phyloP scores from a whole-genome alignment of 129 eudicot species.

The Mikania micrantha region DNA sequence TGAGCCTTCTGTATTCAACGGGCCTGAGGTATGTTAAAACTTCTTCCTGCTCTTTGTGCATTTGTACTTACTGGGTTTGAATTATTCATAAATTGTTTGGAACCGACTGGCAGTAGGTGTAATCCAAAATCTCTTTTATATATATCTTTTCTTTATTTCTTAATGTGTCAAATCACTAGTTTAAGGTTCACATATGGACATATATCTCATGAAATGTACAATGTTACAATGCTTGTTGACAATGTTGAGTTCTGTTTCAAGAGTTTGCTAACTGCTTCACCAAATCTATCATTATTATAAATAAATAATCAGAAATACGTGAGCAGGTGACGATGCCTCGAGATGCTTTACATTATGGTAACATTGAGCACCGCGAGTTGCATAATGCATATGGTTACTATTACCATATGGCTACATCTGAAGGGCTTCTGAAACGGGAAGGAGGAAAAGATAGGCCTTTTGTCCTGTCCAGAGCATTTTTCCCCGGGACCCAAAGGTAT shows the following conservation, averaged over 20 bases:
- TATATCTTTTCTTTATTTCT: too few species aligned
- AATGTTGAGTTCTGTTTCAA: neutral
- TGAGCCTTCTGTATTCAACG: constrained; percentile 96
- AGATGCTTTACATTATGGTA: constrained; percentile 84
- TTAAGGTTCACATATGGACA: too few species aligned
- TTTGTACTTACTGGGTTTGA: neutral
- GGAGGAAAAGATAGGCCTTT: constrained; percentile 88
- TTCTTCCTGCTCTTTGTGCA: too few species aligned
- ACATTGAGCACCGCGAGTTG: constrained; percentile 81
- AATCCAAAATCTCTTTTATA: too few species aligned
- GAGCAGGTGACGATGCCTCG: constrained; percentile 89
- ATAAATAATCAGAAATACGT: neutral
- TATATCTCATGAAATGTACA: neutral
- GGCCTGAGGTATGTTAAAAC: constrained; percentile 70
- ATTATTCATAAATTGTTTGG: neutral
- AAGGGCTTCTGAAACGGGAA: constrained; percentile 79
- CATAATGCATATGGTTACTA: constrained; percentile 96
- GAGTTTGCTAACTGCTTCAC: neutral
- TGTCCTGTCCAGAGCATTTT: constrained; percentile 90
- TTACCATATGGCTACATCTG: constrained; percentile 94
- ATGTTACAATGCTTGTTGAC: too few species aligned
- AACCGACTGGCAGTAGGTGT: too few species aligned
- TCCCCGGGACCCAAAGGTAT: constrained; percentile 86
- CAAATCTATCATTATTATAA: too few species aligned
- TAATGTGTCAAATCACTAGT: neutral